Conservation (phyloP, 345 rosid genomes). For the Xanthoceras sorbifolium region DNA sequence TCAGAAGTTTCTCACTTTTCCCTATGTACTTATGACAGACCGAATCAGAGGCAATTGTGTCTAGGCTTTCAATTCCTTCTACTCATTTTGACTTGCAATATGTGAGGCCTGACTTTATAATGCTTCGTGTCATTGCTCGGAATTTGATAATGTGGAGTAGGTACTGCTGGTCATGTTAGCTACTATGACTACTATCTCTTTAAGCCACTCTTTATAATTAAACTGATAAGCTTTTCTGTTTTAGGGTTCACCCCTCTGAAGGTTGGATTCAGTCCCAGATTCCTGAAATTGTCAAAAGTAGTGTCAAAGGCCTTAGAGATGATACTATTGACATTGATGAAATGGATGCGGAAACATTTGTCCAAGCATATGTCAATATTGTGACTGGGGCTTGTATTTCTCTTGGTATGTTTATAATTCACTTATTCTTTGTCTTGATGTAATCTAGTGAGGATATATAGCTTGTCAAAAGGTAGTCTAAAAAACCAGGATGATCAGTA, state of each 20-base stretch:
- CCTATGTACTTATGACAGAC: slow-evolving; percentile 53
- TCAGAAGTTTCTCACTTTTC: slow-evolving; percentile 22
- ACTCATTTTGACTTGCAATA: slow-evolving; percentile 81
- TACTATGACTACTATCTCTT: slow-evolving; percentile 10
- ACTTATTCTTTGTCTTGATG: background rate
- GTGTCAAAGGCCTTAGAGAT: slow-evolving; percentile 60
- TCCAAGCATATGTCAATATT: slow-evolving; percentile 88
- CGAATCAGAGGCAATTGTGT: slow-evolving; percentile 72
- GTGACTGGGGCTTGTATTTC: slow-evolving; percentile 95
- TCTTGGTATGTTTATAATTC: slow-evolving; percentile 53
- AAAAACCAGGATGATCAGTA: background rate
- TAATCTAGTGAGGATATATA: slow-evolving; percentile 7
- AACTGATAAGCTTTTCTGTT: slow-evolving; percentile 27
- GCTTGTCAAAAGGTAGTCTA: background rate
- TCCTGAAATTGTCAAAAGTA: slow-evolving; percentile 73
- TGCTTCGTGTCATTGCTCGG: slow-evolving; percentile 98
- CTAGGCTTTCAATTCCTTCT: slow-evolving; percentile 83
- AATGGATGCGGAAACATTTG: slow-evolving; percentile 75
- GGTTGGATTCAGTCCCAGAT: slow-evolving; percentile 91
- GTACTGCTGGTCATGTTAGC: slow-evolving; percentile 36
- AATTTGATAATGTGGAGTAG: slow-evolving; percentile 97
- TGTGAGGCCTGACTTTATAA: slow-evolving; percentile 94
- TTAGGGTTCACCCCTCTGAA: slow-evolving; percentile 76
- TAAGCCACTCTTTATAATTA: slow-evolving; percentile 20
- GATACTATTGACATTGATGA: slow-evolving; percentile 68